phyloP scores from a whole-genome alignment of 2,329 filamentous ascomycete genomes.

The Tolypocladium sp. region DNA sequence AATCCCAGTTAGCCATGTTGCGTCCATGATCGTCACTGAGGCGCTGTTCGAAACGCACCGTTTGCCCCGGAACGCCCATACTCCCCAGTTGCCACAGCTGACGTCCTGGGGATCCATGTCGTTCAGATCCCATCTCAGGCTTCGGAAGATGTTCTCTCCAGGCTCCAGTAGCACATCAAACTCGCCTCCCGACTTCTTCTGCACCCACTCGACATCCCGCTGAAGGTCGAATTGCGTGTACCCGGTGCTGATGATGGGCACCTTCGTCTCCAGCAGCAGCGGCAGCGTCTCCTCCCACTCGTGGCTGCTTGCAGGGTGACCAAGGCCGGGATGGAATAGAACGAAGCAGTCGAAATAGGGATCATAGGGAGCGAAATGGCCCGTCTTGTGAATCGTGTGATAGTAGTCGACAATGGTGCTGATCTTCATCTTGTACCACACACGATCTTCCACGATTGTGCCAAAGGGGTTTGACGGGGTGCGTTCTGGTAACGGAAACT shows the following conservation, averaged over 20 bases:
- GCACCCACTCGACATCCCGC: conserved; percentile 83
- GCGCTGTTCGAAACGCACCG: conserved; percentile 47
- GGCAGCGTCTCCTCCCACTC: conserved; percentile 93
- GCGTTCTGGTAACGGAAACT: conserved; percentile 82
- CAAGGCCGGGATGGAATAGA: conserved; percentile 91
- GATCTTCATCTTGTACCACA: conserved; percentile 88
- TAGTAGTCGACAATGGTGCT: conserved; percentile 98
- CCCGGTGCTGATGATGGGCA: conserved; percentile 87
- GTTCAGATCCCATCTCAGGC: conserved; percentile 92
- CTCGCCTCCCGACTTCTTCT: conserved; percentile 76
- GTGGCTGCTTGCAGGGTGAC: conserved; percentile 84
- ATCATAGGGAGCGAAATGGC: conserved; percentile 88
- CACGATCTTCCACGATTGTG: conserved; percentile 83
- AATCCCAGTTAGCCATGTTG: conserved; percentile 21
- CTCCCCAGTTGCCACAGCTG: conserved; percentile 91
- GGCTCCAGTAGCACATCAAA: conserved; percentile 88
- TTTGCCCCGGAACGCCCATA: conserved; percentile 97
- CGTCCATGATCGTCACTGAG: background rate
- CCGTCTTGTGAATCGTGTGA: conserved; percentile 87
- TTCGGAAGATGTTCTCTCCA: conserved; percentile 89
- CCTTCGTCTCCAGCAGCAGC: conserved; percentile 85
- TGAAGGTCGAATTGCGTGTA: conserved; percentile 96
- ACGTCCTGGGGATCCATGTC: conserved; percentile 91
- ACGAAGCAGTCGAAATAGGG: conserved; percentile 98
- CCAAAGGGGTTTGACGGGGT: conserved; percentile 86